Percentiles rank a stretch among this genome's conserved stretches.
Evolutionary conservation across 768 basidiomycete species (phyloP).

Genomic region (Rhodotorula kratochvilovae): DNA sequence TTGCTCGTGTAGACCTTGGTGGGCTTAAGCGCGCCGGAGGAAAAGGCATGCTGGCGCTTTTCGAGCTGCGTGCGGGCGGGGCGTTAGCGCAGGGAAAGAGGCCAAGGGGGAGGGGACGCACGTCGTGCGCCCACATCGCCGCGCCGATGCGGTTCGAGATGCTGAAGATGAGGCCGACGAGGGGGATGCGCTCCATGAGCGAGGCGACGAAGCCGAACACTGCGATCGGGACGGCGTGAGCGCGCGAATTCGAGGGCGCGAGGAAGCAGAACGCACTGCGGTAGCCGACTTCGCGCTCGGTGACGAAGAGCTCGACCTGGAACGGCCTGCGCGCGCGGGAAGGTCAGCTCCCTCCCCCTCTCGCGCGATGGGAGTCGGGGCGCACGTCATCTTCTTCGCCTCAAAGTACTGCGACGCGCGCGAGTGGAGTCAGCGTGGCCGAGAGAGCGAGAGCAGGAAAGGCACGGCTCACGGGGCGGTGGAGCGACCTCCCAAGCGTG

Average conservation of each 20-base stretch:
- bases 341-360: neutral
- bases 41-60: constrained; percentile 41
- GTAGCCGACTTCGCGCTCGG: constrained; percentile 40
- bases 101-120: neutral
- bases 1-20: constrained; percentile 38
- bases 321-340: constrained; percentile 4
- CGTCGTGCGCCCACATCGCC: constrained; percentile 40
- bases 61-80: constrained; percentile 33
- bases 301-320: constrained; percentile 41
- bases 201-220: constrained; percentile 51
- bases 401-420: constrained; percentile 45
- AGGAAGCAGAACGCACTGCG: constrained; percentile 12
- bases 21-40: constrained; percentile 23
- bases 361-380: fast-evolving
- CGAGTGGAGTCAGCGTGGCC: neutral
- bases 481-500: constrained; percentile 47
- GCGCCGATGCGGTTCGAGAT: constrained; percentile 49
- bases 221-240: neutral
- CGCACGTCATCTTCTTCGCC: constrained; percentile 48
- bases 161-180: constrained; percentile 49
- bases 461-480: constrained; percentile 42
- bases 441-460: neutral
- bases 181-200: constrained; percentile 49
- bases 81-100: neutral
- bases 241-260: neutral